Evolutionary conservation across 345 rosid genomes (phyloP).

Genomic region (Euphorbia tirucalli): DNA sequence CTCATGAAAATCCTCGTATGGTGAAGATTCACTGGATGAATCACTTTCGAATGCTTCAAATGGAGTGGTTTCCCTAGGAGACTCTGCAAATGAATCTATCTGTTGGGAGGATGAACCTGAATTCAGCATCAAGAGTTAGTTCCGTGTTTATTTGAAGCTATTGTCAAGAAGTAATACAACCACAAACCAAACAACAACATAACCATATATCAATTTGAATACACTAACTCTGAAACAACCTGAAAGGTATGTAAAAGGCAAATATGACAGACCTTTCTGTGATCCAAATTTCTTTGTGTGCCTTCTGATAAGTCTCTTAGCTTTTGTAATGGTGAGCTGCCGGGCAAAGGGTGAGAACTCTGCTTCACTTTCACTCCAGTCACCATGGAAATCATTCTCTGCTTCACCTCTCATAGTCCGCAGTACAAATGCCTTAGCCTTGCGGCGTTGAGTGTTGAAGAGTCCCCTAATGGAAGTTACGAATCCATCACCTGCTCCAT

Average conservation of each 20-base stretch:
- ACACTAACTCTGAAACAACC: background rate
- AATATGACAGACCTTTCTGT: conserved; percentile 57
- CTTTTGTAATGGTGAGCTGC: conserved; percentile 89
- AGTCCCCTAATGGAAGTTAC: conserved; percentile 89
- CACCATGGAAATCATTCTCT: conserved; percentile 78
- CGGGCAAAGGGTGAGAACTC: conserved; percentile 83
- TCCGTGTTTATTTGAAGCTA: background rate
- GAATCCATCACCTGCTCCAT: conserved; percentile 99
- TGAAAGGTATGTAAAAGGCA: background rate
- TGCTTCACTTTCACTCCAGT: conserved; percentile 91
- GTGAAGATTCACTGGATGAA: conserved; percentile 72
- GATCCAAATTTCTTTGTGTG: conserved; percentile 87
- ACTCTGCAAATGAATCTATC: conserved; percentile 67
- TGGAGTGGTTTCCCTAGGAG: conserved; percentile 67
- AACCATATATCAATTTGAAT: background rate
- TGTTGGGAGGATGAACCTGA: conserved; percentile 80
- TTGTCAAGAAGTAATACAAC: background rate
- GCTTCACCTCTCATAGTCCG: conserved; percentile 97
- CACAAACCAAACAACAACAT: background rate
- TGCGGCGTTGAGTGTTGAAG: conserved; percentile 86
- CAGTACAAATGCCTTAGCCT: conserved; percentile 86
- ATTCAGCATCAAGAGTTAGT: background rate
- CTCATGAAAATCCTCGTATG: conserved; percentile 77
- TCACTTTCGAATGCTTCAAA: conserved; percentile 55
- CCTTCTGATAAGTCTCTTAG: conserved; percentile 76